A percentile compares a stretch with the other conserved stretches of the same genome.
Conservation (phyloP, 2,329 filamentous ascomycete genomes). For the Lomentospora prolificans region DNA sequence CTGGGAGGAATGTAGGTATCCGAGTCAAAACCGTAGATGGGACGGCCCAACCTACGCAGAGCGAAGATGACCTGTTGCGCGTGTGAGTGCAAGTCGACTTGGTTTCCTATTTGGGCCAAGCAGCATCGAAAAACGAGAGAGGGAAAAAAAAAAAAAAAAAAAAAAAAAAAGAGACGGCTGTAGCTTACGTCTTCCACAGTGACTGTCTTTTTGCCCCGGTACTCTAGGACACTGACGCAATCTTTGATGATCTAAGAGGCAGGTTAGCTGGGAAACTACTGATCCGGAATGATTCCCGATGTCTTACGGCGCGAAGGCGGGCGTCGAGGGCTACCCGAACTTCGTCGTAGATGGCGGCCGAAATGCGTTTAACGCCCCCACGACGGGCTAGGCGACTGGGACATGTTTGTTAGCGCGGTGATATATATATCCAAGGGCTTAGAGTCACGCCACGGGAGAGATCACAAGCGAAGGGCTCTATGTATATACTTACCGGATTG, state of each 20-base stretch:
- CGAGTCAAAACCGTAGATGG: conserved; percentile 49
- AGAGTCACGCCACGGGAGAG: too few relatives aligned
- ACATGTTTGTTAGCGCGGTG: background rate
- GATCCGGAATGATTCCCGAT: background rate
- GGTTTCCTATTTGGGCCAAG: too few relatives aligned
- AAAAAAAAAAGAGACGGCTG: conserved; percentile 8
- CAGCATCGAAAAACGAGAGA: background rate
- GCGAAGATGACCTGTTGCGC: conserved; percentile 48
- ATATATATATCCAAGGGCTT: too few relatives aligned
- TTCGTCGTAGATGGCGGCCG: conserved; percentile 53
- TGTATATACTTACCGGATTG: conserved; percentile 9
- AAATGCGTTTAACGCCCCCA: conserved; percentile 69
- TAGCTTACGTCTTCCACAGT: conserved; percentile 48
- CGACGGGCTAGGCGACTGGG: conserved; percentile 57
- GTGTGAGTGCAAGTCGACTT: too few relatives aligned
- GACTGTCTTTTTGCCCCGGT: conserved; percentile 50
- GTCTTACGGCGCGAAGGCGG: conserved; percentile 36
- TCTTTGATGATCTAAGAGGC: conserved; percentile 38
- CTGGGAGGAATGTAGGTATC: conserved; percentile 22
- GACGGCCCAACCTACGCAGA: conserved; percentile 35
- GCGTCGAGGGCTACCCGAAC: conserved; percentile 39
- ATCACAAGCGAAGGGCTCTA: conserved; percentile 11
- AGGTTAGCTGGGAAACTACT: conserved; percentile 9
- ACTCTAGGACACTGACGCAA: conserved; percentile 40
- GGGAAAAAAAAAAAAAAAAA: background rate